A percentile compares a stretch with the other conserved stretches of the same genome.
phyloP scores from a whole-genome alignment of 208 protist genomes.

The Wallacemonas sp. region DNA sequence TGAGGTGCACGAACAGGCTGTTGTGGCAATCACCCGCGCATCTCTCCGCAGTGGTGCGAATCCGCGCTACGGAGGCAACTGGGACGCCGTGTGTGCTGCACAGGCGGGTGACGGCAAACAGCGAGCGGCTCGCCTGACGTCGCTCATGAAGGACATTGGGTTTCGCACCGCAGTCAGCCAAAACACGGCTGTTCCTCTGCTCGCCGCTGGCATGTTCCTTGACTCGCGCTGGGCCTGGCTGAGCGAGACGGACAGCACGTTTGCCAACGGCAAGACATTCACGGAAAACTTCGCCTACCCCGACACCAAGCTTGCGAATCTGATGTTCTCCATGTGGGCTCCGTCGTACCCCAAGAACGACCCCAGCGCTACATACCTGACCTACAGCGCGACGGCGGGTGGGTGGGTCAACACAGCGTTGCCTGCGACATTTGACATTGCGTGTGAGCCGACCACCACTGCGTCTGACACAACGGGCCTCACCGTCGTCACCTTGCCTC shows the following conservation, averaged over 20 bases:
- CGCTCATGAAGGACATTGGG: no score
- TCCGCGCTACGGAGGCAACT: no score
- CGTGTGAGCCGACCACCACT: background rate
- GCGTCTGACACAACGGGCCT: background rate
- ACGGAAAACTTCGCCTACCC: background rate
- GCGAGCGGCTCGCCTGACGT: no score
- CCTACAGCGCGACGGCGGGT: background rate
- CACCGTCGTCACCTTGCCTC: background rate
- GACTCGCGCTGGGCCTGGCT: background rate
- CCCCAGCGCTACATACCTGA: background rate
- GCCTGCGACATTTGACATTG: background rate
- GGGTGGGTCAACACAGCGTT: background rate
- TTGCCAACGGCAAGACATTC: background rate
- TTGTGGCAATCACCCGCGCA: no score
- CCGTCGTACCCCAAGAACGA: background rate
- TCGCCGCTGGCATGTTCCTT: background rate
- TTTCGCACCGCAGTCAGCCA: no score
- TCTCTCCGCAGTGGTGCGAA: no score
- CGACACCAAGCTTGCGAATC: background rate
- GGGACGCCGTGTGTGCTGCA: no score
- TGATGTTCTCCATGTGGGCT: background rate
- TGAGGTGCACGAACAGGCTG: no score
- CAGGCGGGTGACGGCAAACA: no score
- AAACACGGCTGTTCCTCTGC: no score
- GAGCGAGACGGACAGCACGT: background rate